Percentiles rank a stretch among this genome's conserved stretches.
phyloP scores from a whole-genome alignment of 1,139 yeast genomes.

The Meyerozyma elateridarum region DNA sequence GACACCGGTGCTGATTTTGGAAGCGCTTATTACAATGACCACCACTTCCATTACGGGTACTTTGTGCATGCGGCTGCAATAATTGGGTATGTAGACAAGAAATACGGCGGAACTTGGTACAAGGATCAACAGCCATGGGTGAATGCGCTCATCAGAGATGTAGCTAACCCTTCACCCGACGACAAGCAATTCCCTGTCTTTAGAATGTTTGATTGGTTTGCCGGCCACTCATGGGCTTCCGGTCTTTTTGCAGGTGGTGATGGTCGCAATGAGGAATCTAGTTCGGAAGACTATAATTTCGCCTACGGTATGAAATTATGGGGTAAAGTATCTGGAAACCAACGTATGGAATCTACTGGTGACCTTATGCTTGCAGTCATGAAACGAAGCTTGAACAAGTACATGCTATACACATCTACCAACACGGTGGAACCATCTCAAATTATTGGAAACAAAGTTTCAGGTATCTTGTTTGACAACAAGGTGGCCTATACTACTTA shows the following conservation, averaged over 20 bases:
- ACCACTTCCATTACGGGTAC: constrained; percentile 78
- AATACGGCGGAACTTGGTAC: constrained; percentile 64
- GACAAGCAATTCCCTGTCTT: constrained; percentile 71
- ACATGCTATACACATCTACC: constrained; percentile 53
- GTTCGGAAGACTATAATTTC: constrained; percentile 78
- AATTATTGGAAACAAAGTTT: constrained; percentile 58
- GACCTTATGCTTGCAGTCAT: constrained; percentile 66
- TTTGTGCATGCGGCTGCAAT: constrained; percentile 75
- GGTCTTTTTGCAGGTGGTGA: constrained; percentile 68
- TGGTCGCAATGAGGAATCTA: constrained; percentile 77
- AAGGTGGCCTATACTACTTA: constrained; percentile 90
- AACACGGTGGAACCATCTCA: constrained; percentile 57
- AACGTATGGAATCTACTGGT: constrained; percentile 67
- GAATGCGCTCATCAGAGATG: constrained; percentile 64
- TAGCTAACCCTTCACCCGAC: constrained; percentile 62
- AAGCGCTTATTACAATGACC: constrained; percentile 68
- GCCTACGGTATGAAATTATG: constrained; percentile 79
- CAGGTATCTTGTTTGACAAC: constrained; percentile 80
- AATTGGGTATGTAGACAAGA: constrained; percentile 58
- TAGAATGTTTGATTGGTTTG: constrained; percentile 75
- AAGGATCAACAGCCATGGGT: constrained; percentile 61
- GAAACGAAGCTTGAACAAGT: constrained; percentile 57
- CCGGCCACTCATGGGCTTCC: constrained; percentile 84
- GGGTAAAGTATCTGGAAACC: constrained; percentile 67
- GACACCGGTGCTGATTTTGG: constrained; percentile 46